Conservation (phyloP, 2,329 filamentous ascomycete species). For the Tympanopsis confertula region DNA sequence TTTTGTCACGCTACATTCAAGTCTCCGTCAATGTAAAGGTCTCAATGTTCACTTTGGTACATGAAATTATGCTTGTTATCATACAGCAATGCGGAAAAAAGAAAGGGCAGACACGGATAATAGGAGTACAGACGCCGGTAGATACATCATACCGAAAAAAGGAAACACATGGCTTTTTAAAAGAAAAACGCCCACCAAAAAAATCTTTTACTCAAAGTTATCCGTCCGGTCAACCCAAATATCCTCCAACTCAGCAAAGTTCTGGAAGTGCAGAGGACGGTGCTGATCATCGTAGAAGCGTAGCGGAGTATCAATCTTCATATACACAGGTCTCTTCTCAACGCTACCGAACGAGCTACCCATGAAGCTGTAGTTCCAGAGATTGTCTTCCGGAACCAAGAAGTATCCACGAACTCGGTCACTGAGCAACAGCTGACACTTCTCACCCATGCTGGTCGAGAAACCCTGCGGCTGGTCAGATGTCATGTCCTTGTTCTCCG, state of each 20-base stretch:
- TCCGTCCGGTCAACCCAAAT: constrained; percentile 88
- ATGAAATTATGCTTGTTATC: no score
- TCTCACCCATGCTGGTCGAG: constrained; percentile 81
- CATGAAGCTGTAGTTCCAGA: constrained; percentile 99
- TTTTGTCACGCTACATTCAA: no score
- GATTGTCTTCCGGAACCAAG: constrained; percentile 76
- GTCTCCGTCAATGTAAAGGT: no score
- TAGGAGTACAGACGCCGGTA: no score
- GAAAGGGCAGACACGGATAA: no score
- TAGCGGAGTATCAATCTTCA: constrained; percentile 84
- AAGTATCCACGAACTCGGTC: constrained; percentile 94
- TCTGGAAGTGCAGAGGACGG: constrained; percentile 88
- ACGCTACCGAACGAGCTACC: constrained; percentile 75
- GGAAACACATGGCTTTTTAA: no score
- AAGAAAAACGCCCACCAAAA: no score
- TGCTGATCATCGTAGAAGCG: constrained; percentile 89
- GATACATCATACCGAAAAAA: no score
- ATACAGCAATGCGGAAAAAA: no score
- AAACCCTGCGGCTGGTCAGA: constrained; percentile 94
- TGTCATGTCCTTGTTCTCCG: constrained; percentile 82
- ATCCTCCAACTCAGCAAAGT: constrained; percentile 93
- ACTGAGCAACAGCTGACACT: constrained; percentile 84
- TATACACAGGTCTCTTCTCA: constrained; percentile 82
- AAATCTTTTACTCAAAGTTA: constrained; percentile 78
- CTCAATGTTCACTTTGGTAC: no score